A percentile compares a stretch with the other conserved stretches of the same genome.
Evolutionary conservation across 2,329 filamentous ascomycete genomes (phyloP).

Genomic region (Colletotrichum plurivorum): DNA sequence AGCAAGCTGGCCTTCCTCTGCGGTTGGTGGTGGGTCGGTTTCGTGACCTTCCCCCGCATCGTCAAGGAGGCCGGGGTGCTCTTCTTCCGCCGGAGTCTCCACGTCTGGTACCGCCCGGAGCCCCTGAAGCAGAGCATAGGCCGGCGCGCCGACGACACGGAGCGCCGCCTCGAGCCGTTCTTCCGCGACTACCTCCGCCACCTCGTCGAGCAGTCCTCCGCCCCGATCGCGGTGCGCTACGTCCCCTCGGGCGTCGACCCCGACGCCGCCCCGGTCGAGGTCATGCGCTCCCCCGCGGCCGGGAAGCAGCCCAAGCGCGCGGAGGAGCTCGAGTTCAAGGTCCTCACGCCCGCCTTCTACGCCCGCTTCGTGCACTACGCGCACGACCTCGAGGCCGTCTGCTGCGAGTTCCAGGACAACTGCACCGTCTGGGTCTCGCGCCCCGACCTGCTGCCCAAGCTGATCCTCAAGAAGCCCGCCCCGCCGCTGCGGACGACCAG

Average conservation of each 20-base stretch:
- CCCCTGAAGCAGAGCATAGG: constrained; percentile 69
- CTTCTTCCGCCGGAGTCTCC: constrained; percentile 69
- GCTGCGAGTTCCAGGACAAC: constrained; percentile 72
- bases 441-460: constrained; percentile 63
- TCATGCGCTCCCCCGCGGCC: constrained; percentile 53
- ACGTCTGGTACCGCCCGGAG: constrained; percentile 77
- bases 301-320: constrained; percentile 33
- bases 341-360: constrained; percentile 78
- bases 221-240: constrained; percentile 66
- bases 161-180: constrained; percentile 60
- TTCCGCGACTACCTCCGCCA: constrained; percentile 65
- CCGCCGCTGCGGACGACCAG: constrained; percentile 52
- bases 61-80: constrained; percentile 71
- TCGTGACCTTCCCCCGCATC: constrained; percentile 77
- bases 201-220: constrained; percentile 62
- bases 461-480: constrained; percentile 58
- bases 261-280: constrained; percentile 44
- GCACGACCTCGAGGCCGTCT: constrained; percentile 73
- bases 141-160: constrained; percentile 64
- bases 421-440: constrained; percentile 71
- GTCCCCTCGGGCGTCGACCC: constrained; percentile 61
- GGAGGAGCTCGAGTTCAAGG: constrained; percentile 66
- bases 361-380: constrained; percentile 74
- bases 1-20: constrained; percentile 63
- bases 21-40: constrained; percentile 77